A percentile compares a stretch with the other conserved stretches of the same genome.
These are phyloP conservation scores for Malassezia sp. DNA, from an alignment of 1,284 basidiomycete genomes.

Conservation along the genomic window DNA sequence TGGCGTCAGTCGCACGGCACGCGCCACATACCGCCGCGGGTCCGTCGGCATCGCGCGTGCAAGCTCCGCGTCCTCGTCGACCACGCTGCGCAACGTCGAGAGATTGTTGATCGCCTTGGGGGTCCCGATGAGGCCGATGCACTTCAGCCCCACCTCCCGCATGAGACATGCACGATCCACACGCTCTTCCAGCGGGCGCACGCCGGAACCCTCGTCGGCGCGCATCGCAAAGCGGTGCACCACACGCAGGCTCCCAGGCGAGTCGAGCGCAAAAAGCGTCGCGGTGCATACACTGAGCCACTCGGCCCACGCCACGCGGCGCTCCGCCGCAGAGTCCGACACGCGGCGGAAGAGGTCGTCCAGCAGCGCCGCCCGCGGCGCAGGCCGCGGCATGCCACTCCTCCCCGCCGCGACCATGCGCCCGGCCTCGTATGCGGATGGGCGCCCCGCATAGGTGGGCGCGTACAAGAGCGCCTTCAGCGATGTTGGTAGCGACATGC, in stretches of 20 bases:
- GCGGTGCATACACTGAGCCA: slow-evolving; percentile 78
- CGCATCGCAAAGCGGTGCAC: slow-evolving; percentile 64
- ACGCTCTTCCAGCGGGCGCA: slow-evolving; percentile 55
- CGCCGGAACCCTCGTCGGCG: slow-evolving; percentile 27
- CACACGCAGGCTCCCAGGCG: slow-evolving; percentile 64
- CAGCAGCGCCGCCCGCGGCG: slow-evolving; percentile 55
- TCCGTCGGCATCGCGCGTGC: slow-evolving; percentile 27
- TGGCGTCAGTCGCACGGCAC: slow-evolving; percentile 6
- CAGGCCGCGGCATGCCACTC: slow-evolving; percentile 55
- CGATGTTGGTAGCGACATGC: slow-evolving; percentile 37
- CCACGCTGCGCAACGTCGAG: slow-evolving; percentile 35
- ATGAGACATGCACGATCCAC: slow-evolving; percentile 60
- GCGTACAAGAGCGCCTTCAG: slow-evolving; percentile 65
- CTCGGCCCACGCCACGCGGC: slow-evolving; percentile 58
- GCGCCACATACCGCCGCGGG: slow-evolving; percentile 33
- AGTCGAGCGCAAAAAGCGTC: slow-evolving; percentile 68
- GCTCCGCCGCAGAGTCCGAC: slow-evolving; percentile 58
- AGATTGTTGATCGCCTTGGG: slow-evolving; percentile 54
- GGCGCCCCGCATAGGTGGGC: slow-evolving; percentile 57
- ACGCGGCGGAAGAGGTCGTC: slow-evolving; percentile 51
- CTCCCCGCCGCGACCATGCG: slow-evolving; percentile 23
- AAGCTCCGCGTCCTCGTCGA: slow-evolving; percentile 35
- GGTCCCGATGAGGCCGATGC: slow-evolving; percentile 80
- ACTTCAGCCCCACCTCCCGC: slow-evolving; percentile 86
- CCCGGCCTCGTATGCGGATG: slow-evolving; percentile 52